Percentiles rank a stretch among this genome's conserved stretches.
Conservation (phyloP, 2,329 filamentous ascomycete genomes). For the Penicillium sp. region DNA sequence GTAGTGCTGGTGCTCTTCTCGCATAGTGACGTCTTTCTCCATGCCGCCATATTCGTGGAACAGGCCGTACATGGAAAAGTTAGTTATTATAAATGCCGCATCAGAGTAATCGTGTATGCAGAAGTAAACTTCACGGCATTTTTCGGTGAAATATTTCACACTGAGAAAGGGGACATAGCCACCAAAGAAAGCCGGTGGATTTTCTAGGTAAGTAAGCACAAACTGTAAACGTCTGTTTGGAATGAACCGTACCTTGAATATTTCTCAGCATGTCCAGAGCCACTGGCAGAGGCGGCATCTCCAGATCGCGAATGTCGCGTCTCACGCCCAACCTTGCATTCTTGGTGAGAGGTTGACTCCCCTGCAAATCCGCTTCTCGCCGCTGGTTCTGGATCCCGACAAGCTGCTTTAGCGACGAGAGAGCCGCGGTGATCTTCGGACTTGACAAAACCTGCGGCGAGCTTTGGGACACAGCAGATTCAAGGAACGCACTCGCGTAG, state of each 20-base stretch:
- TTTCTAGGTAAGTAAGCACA: conserved; percentile 19
- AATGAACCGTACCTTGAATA: conserved; percentile 32
- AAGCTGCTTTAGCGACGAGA: conserved; percentile 41
- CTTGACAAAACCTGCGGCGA: conserved; percentile 36
- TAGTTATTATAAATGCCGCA: conserved; percentile 41
- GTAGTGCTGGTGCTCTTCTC: conserved; percentile 33
- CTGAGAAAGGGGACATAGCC: conserved; percentile 37
- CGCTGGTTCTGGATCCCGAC: conserved; percentile 39
- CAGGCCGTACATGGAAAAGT: conserved; percentile 41
- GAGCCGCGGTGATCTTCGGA: conserved; percentile 41
- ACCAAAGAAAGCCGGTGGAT: conserved; percentile 23
- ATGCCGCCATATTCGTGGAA: conserved; percentile 35
- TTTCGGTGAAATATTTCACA: conserved; percentile 35
- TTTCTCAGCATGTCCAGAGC: conserved; percentile 35
- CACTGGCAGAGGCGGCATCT: conserved; percentile 39
- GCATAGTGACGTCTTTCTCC: conserved; percentile 19
- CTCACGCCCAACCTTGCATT: conserved; percentile 18
- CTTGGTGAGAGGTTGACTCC: conserved; percentile 31
- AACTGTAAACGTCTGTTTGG: background rate
- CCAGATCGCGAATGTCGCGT: conserved; percentile 35
- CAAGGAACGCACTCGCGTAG: conserved; percentile 48
- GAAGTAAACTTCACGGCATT: conserved; percentile 48
- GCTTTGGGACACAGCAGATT: conserved; percentile 40
- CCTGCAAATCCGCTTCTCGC: conserved; percentile 24
- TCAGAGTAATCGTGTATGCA: conserved; percentile 44